These are phyloP conservation scores for Monosporascus sp. DNA, from an alignment of 2,329 filamentous ascomycete species.

Conservation along the genomic window DNA sequence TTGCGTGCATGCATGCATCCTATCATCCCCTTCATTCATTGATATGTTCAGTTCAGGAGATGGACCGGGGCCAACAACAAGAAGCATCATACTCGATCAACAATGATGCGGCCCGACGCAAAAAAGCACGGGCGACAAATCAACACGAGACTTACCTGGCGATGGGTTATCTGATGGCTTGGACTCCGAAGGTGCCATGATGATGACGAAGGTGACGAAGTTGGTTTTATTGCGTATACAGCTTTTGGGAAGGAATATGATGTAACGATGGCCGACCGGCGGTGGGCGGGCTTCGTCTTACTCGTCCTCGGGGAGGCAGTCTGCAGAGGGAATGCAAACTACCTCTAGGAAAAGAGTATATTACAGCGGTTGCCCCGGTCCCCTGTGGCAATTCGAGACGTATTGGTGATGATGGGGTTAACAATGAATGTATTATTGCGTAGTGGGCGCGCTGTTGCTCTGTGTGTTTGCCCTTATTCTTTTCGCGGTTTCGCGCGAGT, in stretches of 20 bases:
- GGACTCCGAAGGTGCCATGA: conserved; percentile 29
- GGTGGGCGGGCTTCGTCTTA: background rate
- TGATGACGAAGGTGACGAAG: conserved; percentile 32
- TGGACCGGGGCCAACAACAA: background rate
- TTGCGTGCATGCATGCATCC: background rate
- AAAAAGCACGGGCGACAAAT: background rate
- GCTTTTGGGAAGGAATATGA: conserved; percentile 26
- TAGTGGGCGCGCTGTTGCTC: conserved; percentile 2
- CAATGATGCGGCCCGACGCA: no score
- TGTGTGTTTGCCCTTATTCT: conserved; percentile 2
- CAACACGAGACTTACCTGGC: conserved; percentile 23
- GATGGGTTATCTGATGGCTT: conserved; percentile 29
- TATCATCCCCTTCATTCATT: background rate
- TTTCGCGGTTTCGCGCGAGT: conserved; percentile 1
- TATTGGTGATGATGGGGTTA: conserved; percentile 12
- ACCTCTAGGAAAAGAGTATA: conserved; percentile 21
- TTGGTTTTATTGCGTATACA: conserved; percentile 22
- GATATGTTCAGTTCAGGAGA: background rate
- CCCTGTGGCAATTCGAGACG: conserved; percentile 13
- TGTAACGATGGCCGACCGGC: conserved; percentile 29
- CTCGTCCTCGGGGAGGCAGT: conserved; percentile 21
- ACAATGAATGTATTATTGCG: conserved; percentile 6
- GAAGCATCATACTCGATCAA: background rate
- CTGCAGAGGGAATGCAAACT: conserved; percentile 28
- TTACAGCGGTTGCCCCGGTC: conserved; percentile 11